Conservation (phyloP, 441 rosid species). For the Syzygium malaccense region DNA sequence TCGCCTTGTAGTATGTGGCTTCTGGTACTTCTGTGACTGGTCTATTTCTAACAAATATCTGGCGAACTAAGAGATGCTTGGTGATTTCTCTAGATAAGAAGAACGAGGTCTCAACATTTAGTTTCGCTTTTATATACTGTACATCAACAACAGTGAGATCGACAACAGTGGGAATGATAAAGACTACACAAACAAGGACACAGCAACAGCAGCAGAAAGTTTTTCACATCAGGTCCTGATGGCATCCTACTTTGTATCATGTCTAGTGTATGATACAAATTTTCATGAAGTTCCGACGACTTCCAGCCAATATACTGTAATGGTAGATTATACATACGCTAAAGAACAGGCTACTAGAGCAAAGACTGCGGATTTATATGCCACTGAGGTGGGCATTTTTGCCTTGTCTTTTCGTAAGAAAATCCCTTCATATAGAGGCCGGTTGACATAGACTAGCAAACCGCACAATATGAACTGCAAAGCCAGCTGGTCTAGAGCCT, state of each 20-base stretch:
- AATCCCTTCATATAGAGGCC: slow-evolving; percentile 21
- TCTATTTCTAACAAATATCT: background rate
- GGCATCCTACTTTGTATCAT: background rate
- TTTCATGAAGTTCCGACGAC: background rate
- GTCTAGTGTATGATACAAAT: background rate
- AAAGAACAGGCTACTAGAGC: slow-evolving; percentile 4
- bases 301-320: background rate
- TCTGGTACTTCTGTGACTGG: background rate
- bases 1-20: background rate
- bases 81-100: background rate
- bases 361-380: slow-evolving; percentile 7
- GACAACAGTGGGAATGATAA: background rate
- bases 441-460: slow-evolving; percentile 17
- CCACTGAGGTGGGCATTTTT: slow-evolving; percentile 17
- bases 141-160: background rate
- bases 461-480: slow-evolving; percentile 14
- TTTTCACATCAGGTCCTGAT: background rate
- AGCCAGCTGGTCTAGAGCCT: slow-evolving; percentile 1
- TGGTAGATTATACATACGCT: background rate
- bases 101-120: background rate
- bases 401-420: slow-evolving; percentile 27
- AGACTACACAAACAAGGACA: background rate
- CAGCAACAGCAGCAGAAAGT: background rate
- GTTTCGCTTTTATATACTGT: background rate
- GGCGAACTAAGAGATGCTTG: background rate